These are phyloP conservation scores for Suhomyces coccinellae DNA, from an alignment of 1,139 yeast genomes.

Conservation along the genomic window DNA sequence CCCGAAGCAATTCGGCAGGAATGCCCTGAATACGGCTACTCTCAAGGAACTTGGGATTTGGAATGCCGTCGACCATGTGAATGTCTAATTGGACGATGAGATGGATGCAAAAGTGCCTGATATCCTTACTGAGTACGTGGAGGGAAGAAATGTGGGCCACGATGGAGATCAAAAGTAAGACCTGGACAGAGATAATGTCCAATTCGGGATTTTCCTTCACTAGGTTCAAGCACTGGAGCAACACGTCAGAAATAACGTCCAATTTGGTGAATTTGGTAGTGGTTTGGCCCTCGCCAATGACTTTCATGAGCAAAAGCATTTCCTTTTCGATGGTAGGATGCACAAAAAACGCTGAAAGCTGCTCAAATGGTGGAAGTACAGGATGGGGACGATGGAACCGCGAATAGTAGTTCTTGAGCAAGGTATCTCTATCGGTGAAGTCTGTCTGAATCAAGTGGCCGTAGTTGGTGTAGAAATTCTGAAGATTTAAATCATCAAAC, in stretches of 20 bases:
- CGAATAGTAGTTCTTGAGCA: slow-evolving; percentile 37
- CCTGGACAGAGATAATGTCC: slow-evolving; percentile 45
- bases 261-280: slow-evolving; percentile 33
- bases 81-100: slow-evolving; percentile 35
- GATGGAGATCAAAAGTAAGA: slow-evolving; percentile 37
- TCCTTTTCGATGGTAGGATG: slow-evolving; percentile 36
- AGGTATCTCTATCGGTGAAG: slow-evolving; percentile 16
- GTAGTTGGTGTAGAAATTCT: slow-evolving; percentile 7
- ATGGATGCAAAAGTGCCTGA: slow-evolving; percentile 41
- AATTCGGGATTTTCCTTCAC: slow-evolving; percentile 23
- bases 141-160: slow-evolving; percentile 49
- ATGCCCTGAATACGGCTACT: slow-evolving; percentile 20
- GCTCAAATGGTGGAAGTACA: slow-evolving; percentile 37
- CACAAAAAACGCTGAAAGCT: slow-evolving; percentile 31
- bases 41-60: slow-evolving; percentile 3
- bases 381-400: slow-evolving; percentile 47
- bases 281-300: slow-evolving; percentile 48
- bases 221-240: slow-evolving; percentile 34
- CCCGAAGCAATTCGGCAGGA: slow-evolving; percentile 22
- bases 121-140: slow-evolving; percentile 40
- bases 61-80: slow-evolving; percentile 30
- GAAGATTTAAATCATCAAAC: slow-evolving; percentile 9
- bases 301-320: slow-evolving; percentile 44
- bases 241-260: slow-evolving; percentile 32
- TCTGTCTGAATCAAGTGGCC: slow-evolving; percentile 4